Base-by-base conservation (phyloP, 805 yeast species). In the Zygotorulaspora sp. region DNA sequence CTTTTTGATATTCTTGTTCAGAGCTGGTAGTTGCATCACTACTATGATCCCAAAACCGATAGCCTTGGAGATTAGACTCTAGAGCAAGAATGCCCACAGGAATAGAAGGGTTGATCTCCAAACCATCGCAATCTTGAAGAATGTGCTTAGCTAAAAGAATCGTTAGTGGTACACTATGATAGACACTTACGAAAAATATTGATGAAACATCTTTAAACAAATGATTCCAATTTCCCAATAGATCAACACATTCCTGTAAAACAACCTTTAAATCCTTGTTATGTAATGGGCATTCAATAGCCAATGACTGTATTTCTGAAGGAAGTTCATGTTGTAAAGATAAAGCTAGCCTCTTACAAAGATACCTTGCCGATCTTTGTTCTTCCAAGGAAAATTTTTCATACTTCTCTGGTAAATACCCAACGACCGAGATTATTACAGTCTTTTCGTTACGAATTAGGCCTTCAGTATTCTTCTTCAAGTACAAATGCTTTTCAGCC, bases 101-200 rank as follows among this genome's bases (percentile, higher is more conserved):
- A 10, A 49, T 46, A 9, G 43, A 21, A 15, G 54, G 47, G 1
- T 38, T 32, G n/a, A 51, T 36, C 7, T 45, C 48, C 5, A 55
- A 42, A 3, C 43, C 31, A 4, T 53, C 38, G 16, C 52, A 45
- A 19, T 53, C 41, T 5, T 62, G 56, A 12, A 77, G 63, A 13
- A 77, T 58, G 28, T 61, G 57, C 2, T 77, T 69, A n/a, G 76
- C 59, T 10, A 77, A 46, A 5, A 67, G 60, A 2, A 73, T 63
- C 1, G 75, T 59, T 12, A 77, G 68, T 2, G 77, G 78, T 28
- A 73, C 69, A 1, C 80, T 74, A 45, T 74, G 76, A 12, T 77
- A 74, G 41, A 71, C 74, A 0, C 80, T 69, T 1, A 70, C 70
- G 22, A 76, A 58, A 35, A 72, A 68, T 3, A 77, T 62, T 22